Base-by-base conservation (phyloP, 2,329 filamentous ascomycete genomes). In the Chaetomium globosum region DNA sequence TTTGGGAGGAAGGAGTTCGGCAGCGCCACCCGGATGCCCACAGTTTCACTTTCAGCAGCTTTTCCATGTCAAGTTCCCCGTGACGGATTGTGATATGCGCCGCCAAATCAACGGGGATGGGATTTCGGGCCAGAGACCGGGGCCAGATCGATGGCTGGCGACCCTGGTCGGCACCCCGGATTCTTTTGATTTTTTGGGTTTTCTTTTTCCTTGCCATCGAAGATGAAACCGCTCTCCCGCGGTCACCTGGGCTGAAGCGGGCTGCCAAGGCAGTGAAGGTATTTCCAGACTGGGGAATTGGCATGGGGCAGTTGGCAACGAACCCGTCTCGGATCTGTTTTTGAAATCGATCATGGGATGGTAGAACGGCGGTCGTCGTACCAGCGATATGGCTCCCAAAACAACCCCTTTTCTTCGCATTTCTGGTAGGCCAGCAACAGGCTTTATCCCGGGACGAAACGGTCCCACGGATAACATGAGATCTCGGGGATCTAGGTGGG, bases 41-140 rank as follows among this genome's bases (percentile, higher is more conserved):
- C 30, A 21, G 30, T 54, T 54, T 36, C 39, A 43, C 16, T 43
- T 43, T 43, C 39, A 33, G 30, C 52, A 36, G 30, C 52, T 54
- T 23, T 51, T 46, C 57, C 57, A 51, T 33, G 28, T 60, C 58
- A 26, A 26, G 52, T 60, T 43, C 21, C 48, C 33, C 13, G 13
- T 13, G 21, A 31, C 48, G 58, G 31, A 60, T 52, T 60, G 46
- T 39, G 48, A 60, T 60, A 52, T 21, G 57, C 46, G 51, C 55
- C 8, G 10, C 28, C 39, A 6, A 12, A 19, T 46, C 46, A 5
- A 51, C 30, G 46, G 46, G 13, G n/a, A 43, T 43, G 39, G 39
- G 19, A 43, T 59, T 48, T 21, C 52, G 33, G 21, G 53, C 30
- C 53, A 39, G 53, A 19, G n/a, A 55, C 30, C 30, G 16, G 28